phyloP scores from a whole-genome alignment of 768 basidiomycete species.

The Suillus subluteus region DNA sequence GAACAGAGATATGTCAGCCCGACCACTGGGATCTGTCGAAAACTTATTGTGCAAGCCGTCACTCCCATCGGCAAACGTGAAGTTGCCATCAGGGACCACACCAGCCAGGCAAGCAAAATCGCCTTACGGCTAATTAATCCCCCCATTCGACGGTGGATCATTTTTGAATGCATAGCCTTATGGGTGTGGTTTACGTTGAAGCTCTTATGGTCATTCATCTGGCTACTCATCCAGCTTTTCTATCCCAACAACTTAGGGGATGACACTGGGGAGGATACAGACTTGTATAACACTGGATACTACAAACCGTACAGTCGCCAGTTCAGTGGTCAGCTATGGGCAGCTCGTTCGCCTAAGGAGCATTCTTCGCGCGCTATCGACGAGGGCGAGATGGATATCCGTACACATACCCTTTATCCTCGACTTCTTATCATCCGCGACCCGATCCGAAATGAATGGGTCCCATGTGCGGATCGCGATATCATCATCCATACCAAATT shows the following conservation, averaged over 20 bases:
- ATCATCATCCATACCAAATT: conserved; percentile 15
- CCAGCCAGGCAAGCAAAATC: conserved; percentile 9
- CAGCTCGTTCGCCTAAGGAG: conserved; percentile 23
- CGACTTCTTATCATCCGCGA: conserved; percentile 15
- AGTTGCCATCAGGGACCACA: conserved; percentile 7
- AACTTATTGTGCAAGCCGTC: conserved; percentile 18
- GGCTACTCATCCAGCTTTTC: not conserved
- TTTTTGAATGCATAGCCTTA: conserved; percentile 13
- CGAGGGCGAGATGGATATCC: conserved; percentile 7
- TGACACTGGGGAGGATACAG: not conserved
- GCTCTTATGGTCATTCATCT: conserved; percentile 15
- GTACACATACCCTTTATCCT: conserved; percentile 19
- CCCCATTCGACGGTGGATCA: not conserved
- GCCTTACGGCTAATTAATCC: conserved; percentile 14
- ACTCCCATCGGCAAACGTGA: conserved; percentile 10
- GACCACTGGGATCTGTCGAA: conserved; percentile 18
- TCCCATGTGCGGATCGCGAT: not conserved
- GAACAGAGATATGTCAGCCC: conserved; percentile 24
- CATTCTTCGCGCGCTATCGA: conserved; percentile 14
- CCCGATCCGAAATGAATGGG: conserved; percentile 5
- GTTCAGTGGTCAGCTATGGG: conserved; percentile 23
- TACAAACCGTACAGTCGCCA: conserved; percentile 14
- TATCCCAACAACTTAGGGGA: not conserved
- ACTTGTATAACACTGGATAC: conserved; percentile 4
- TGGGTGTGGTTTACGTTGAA: conserved; percentile 13